These are phyloP conservation scores for Suillus variegatus DNA, from an alignment of 768 basidiomycete genomes.

Conservation along the genomic window DNA sequence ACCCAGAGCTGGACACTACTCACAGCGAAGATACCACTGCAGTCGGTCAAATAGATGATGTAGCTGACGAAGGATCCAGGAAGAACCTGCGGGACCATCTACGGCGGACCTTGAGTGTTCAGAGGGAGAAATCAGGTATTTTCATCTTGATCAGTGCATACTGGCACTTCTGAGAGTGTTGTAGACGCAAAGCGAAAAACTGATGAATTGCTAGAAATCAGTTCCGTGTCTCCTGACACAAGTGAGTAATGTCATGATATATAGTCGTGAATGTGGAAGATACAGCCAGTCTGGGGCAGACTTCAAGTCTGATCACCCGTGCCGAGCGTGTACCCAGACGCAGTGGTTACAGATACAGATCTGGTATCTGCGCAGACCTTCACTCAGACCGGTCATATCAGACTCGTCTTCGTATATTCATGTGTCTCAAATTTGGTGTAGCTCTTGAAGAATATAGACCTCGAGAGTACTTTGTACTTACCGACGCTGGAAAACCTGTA, in stretches of 20 bases:
- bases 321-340: too few species aligned
- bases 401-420: too few species aligned
- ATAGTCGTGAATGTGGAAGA: not conserved
- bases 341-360: too few species aligned
- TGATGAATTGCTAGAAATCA: slow-evolving; percentile 23
- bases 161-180: slow-evolving; percentile 21
- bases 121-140: slow-evolving; percentile 50
- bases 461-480: slow-evolving; percentile 89
- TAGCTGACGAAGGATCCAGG: slow-evolving; percentile 59
- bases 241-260: slow-evolving; percentile 30
- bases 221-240: slow-evolving; percentile 42
- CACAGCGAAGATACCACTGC: slow-evolving; percentile 56
- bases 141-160: slow-evolving; percentile 7
- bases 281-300: too few species aligned
- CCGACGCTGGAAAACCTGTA: slow-evolving; percentile 97
- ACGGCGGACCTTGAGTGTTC: slow-evolving; percentile 61
- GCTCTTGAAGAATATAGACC: slow-evolving; percentile 32
- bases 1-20: slow-evolving; percentile 57
- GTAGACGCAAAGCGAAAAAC: slow-evolving; percentile 33
- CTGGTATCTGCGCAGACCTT: too few species aligned
- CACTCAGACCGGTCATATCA: too few species aligned
- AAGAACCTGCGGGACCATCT: slow-evolving; percentile 70
- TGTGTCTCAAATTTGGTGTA: not conserved
- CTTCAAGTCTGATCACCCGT: too few species aligned
- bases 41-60: slow-evolving; percentile 43